Evolutionary conservation across 2,329 filamentous ascomycete species (phyloP).

Genomic region (Chaetoscypha palmicola): DNA sequence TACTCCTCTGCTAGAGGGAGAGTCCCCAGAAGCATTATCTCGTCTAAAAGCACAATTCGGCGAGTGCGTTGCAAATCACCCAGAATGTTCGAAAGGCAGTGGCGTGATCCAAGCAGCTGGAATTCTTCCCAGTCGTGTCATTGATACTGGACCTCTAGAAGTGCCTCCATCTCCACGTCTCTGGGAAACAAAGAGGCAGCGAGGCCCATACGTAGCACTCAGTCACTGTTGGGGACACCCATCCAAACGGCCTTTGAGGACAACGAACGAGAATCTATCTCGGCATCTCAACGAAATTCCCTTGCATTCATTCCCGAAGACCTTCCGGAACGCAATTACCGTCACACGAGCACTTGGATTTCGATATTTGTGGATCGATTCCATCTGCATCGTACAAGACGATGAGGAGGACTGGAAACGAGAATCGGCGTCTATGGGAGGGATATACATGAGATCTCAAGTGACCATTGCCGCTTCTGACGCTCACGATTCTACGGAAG

Average conservation of each 20-base stretch:
- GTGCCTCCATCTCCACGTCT: neutral
- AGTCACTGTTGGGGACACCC: neutral
- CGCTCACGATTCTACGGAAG: neutral
- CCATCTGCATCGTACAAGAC: constrained; percentile 5
- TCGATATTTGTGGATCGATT: constrained; percentile 3
- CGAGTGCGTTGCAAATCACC: neutral
- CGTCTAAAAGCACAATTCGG: neutral
- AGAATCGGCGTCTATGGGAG: constrained; percentile 10
- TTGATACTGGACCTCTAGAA: neutral
- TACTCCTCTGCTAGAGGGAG: neutral
- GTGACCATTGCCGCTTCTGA: constrained; percentile 1
- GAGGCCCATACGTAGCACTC: neutral
- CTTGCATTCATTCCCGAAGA: neutral
- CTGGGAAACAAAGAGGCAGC: neutral
- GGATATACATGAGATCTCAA: constrained; percentile 8
- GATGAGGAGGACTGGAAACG: constrained; percentile 9
- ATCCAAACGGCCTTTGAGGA: neutral
- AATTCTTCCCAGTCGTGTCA: neutral
- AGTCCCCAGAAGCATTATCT: neutral
- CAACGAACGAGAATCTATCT: neutral
- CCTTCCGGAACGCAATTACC: neutral
- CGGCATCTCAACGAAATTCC: neutral
- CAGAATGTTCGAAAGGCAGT: neutral
- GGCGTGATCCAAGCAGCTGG: too few species aligned
- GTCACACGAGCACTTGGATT: neutral